Evolutionary conservation across 2,329 filamentous ascomycete genomes (phyloP).

Genomic region (Arthrinium puccinioides): DNA sequence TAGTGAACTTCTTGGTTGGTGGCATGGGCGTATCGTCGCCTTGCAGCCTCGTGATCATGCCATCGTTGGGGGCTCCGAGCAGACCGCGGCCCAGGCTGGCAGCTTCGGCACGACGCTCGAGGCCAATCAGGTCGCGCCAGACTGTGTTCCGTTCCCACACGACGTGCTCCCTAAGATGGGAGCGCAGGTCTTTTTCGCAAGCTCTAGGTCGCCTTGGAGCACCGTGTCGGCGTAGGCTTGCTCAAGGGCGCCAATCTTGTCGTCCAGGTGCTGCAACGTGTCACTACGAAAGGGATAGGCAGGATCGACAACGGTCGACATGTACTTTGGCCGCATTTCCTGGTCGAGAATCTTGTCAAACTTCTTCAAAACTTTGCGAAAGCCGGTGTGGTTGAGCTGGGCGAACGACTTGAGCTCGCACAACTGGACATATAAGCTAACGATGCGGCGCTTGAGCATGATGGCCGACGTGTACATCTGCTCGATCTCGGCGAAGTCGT

Average conservation of each 20-base stretch:
- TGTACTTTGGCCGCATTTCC: slow-evolving; percentile 69
- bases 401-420: slow-evolving; percentile 95
- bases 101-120: slow-evolving; percentile 90
- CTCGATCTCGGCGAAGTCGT: slow-evolving; percentile 72
- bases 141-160: slow-evolving; percentile 99
- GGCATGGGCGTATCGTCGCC: slow-evolving; percentile 68
- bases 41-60: slow-evolving; percentile 64
- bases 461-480: slow-evolving; percentile 62
- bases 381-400: slow-evolving; percentile 93
- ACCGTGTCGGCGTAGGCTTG: slow-evolving; percentile 73
- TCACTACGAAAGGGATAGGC: slow-evolving; percentile 75
- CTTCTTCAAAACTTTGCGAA: slow-evolving; percentile 94
- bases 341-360: slow-evolving; percentile 94
- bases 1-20: slow-evolving; percentile 61
- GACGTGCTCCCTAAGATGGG: slow-evolving; percentile 91
- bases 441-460: slow-evolving; percentile 85
- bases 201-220: slow-evolving; percentile 68
- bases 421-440: slow-evolving; percentile 81
- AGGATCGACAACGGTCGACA: slow-evolving; percentile 64
- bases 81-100: slow-evolving; percentile 83
- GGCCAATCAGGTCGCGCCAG: slow-evolving; percentile 97
- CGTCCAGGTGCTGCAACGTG: slow-evolving; percentile 64
- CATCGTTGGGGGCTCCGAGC: slow-evolving; percentile 66
- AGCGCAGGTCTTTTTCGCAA: slow-evolving; percentile 80
- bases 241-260: slow-evolving; percentile 69